phyloP scores from a whole-genome alignment of 345 rosid species.

The Carallia brachiata region DNA sequence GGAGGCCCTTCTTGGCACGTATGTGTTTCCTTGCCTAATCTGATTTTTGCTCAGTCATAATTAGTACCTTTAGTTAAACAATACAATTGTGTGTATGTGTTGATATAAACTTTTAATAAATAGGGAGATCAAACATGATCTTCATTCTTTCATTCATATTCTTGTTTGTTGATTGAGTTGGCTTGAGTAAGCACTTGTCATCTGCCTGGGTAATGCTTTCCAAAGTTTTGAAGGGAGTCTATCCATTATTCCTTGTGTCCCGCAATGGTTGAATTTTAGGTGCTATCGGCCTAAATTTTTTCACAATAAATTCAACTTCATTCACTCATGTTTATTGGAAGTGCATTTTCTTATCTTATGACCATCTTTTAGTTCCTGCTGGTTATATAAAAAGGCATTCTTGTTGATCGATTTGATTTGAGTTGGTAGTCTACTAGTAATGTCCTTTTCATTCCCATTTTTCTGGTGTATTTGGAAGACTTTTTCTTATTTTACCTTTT shows the following conservation, averaged over 20 bases:
- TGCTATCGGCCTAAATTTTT: too few relatives aligned
- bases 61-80: neutral
- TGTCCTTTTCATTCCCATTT: neutral
- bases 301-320: too few relatives aligned
- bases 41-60: neutral
- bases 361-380: neutral
- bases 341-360: too few relatives aligned
- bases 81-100: neutral
- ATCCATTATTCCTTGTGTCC: too few relatives aligned
- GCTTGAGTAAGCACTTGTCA: too few relatives aligned
- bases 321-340: too few relatives aligned
- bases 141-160: neutral
- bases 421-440: neutral
- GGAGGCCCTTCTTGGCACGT: slow-evolving; percentile 98
- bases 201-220: too few relatives aligned
- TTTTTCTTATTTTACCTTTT: neutral
- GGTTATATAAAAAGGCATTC: neutral
- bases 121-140: neutral
- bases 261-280: too few relatives aligned
- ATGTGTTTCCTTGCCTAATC: slow-evolving; percentile 31
- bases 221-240: too few relatives aligned
- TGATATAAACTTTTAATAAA: neutral
- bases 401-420: neutral
- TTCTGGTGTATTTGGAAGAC: neutral
- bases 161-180: too few relatives aligned